Base-by-base conservation (phyloP, 768 basidiomycete genomes). In the Leucosporidium yakuticum region DNA sequence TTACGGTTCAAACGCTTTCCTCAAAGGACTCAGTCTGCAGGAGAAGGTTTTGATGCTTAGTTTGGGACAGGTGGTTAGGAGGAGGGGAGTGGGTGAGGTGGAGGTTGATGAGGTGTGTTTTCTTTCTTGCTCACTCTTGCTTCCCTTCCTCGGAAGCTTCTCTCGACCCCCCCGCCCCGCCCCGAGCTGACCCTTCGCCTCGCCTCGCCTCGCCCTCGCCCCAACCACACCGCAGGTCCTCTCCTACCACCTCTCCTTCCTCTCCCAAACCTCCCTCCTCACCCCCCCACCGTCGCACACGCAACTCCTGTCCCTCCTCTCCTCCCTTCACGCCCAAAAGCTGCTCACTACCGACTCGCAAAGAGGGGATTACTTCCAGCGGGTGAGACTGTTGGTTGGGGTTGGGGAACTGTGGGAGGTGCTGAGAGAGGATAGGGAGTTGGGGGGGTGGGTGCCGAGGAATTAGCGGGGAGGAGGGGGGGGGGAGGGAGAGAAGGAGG, bases 1-100 rank as follows among this genome's bases (percentile, higher is more conserved):
- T 27, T 67, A 66, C 48, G 77, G 76, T 0, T 65, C 73, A 23
- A 62, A 66, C 23, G 57, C 69, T 15, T 77, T 74, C 19, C 68
- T 78, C 6, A 64, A 69, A 21, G 53, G 60, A 31, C 32, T 59
- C 6, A 66, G 74, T 39, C 53, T 76, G 15, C 73, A 74, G 58
- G 62, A 73, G 55, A 75, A 76, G 62, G 73, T 77, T 44, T 64
- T 77, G 63, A 59, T 78, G 23, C 67, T 77, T 11, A 75, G 76
- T 0, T 57, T 78, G 20, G 73, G 73, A 19, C 60, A 71, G 51
- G 71, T 70, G 47, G 62, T 74, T 14, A 56, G 71, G 34, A 69
- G 75, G 32, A 60, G 64, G 0, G 77, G 77, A 17, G 73, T 74
- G 15, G 70, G 64, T 6, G 75, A 77, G 47, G 68, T 76, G 17